Evolutionary conservation across 2,329 filamentous ascomycete genomes (phyloP), one percentile per base, ranked within the genome.

Genomic region (Curvularia eragrostidis): DNA sequence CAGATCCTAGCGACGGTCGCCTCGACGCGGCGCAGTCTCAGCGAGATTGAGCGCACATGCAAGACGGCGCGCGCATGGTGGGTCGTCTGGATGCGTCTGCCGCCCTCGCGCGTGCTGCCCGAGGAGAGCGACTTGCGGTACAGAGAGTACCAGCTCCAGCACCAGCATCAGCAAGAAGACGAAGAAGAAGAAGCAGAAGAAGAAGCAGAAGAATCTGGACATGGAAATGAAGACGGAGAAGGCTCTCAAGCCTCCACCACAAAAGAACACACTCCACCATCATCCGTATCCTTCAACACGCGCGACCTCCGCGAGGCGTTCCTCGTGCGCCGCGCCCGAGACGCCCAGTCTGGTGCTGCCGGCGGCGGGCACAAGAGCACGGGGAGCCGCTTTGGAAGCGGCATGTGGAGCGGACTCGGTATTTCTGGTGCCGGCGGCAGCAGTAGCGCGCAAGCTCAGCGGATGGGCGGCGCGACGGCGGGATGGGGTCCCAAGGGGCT

Each of bases 41-140:
- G 56, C 6, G 85, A 88, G 59, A 77, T 84, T 6, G 87, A 89
- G 66, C 79, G 84, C 30, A 88, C 84, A 1, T 84, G 83, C 71
- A 89, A 88, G 73, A 88, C 86, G 0, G 82, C 76, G 42, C 81
- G 86, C n/a, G 85, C 85, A 6, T 89, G 86, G 86, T 89, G 87
- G 87, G 80, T 89, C 2, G 83, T 88, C 21, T 89, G 87, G 86
- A 83, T 88, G 73, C 81, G 84, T 8, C 73, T 87, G 0, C 73
- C 75, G 0, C 73, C 74, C 3, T 74, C 71, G 0, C 58, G 65
- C 0, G 47, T 49, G 1, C 9, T 10, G 13, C 41, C 41, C 0
- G 21, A 43, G 23, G 41, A 43, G n/a, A 26, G 13, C 5, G 47
- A 49, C 8, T 6, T 18, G 5, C 12, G 26, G 12, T 24, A 49